Evolutionary conservation across 148 eudicot genomes (phyloP).

Genomic region (Dysphania ambrosioides): DNA sequence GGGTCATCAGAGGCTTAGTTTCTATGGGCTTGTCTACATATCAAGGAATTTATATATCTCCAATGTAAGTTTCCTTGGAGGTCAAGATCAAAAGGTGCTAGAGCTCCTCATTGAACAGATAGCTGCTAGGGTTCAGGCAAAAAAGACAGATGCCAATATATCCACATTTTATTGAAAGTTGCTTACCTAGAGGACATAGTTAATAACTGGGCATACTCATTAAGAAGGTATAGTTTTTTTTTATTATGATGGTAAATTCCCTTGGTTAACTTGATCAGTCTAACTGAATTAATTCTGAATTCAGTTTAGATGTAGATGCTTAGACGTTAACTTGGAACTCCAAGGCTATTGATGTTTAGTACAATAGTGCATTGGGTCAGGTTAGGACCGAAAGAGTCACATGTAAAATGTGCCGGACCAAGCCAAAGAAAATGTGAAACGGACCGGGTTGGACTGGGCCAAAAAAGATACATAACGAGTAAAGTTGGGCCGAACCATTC

Average conservation of each 20-base stretch:
- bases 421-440: too few species aligned
- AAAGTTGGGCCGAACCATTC: too few species aligned
- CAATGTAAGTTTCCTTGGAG: slow-evolving; percentile 62
- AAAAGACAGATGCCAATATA: slow-evolving; percentile 58
- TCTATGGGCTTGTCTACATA: slow-evolving; percentile 89
- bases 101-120: slow-evolving; percentile 63
- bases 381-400: too few species aligned
- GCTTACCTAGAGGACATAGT: slow-evolving; percentile 90
- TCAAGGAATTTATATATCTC: slow-evolving; percentile 67
- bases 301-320: slow-evolving; percentile 71
- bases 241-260: not conserved
- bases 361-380: too few species aligned
- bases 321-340: slow-evolving; percentile 26
- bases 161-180: slow-evolving; percentile 75
- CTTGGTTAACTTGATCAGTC: slow-evolving; percentile 3
- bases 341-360: slow-evolving; percentile 22
- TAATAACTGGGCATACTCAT: slow-evolving; percentile 70
- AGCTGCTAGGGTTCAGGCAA: slow-evolving; percentile 63
- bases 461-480: too few species aligned
- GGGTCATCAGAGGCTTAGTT: slow-evolving; percentile 74
- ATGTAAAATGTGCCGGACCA: too few species aligned
- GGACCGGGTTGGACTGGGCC: too few species aligned
- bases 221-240: slow-evolving; percentile 60
- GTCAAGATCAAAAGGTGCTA: slow-evolving; percentile 76
- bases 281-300: slow-evolving; percentile 32